Base-by-base conservation (phyloP, 257 asterid genomes). In the Jasminum sambac region DNA sequence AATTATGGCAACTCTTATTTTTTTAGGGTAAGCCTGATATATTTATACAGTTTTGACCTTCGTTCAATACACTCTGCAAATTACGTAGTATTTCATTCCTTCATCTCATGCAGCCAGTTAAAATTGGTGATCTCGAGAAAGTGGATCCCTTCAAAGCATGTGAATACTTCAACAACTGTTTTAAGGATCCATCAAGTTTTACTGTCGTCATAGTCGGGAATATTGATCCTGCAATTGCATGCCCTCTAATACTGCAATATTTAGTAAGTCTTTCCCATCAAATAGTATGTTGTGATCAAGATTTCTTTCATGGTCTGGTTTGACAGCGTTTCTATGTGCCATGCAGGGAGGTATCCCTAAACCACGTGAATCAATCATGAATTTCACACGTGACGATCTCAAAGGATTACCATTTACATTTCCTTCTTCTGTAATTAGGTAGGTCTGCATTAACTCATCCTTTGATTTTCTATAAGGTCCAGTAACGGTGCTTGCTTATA, bases 291-390 rank as follows among this genome's bases (percentile, higher is more conserved):
- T 59, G 50, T 67, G 62, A 62, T 71, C 24, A 34, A 63, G 55
- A 44, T 80, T 14, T 70, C 58, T 43, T 61, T 40, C 68, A 71
- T 59, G 64, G 72, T 63, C 43, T 62, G 62, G 63, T 77, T 23
- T 3, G 63, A 75, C 67, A 63, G 30, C 59, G 55, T 69, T 37
- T 63, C 70, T 17, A 52, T 70, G 75, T 66, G 26, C 68, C 64
- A 63, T 76, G 78, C 89, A 92, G 98, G 97, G 98, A 72, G 98
- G 98, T 77, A 90, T 92, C 68, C 96, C 98, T 72, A 83, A 85
- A 71, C 97, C 95, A 58, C 74, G 83, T 68, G 80, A 83, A 76
- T 87, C 95, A 62, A 70, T 90, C 59, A 36, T 92, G 81, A 83
- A 79, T 83, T 85, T 88, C 84, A 83, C 82, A 65, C 97, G 97